Conservation (phyloP, 2,329 filamentous ascomycete genomes). For the Tolypocladium guangdongense region DNA sequence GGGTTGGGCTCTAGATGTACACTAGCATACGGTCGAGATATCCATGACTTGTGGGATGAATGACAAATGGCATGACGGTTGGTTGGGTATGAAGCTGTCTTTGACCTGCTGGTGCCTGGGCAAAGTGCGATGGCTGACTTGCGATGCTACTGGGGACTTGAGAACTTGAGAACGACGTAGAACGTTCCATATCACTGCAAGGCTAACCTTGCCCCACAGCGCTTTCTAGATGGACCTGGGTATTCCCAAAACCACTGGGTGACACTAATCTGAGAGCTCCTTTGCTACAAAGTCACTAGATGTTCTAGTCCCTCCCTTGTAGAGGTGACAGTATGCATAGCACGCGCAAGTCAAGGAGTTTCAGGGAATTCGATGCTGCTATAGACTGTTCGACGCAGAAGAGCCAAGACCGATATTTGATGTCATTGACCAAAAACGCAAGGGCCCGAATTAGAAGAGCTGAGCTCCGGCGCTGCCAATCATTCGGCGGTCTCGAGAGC, state of each 20-base stretch:
- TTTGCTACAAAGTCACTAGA: neutral
- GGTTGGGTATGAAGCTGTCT: conserved; percentile 1
- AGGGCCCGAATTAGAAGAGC: neutral
- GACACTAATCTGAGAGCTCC: neutral
- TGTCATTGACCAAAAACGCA: no score
- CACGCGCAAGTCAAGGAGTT: neutral
- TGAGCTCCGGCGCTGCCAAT: neutral
- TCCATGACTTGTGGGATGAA: conserved; percentile 23
- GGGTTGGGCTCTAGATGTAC: conserved; percentile 24
- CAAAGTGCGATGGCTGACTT: no score
- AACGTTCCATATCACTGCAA: no score
- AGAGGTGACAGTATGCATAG: neutral
- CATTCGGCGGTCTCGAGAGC: neutral
- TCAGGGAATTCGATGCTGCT: no score
- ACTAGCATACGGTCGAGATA: conserved; percentile 32
- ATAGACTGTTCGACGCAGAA: no score
- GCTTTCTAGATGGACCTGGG: no score
- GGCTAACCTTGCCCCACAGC: no score
- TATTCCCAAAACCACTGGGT: neutral
- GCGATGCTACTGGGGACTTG: no score
- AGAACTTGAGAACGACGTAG: no score
- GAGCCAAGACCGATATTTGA: no score
- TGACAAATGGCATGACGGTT: conserved; percentile 8
- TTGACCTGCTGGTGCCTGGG: neutral
- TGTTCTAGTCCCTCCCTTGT: neutral